A percentile compares a stretch with the other conserved stretches of the same genome.
These are phyloP conservation scores for Carex arenaria DNA, from an alignment of 202 grass and related monocot genomes.

Conservation along the genomic window DNA sequence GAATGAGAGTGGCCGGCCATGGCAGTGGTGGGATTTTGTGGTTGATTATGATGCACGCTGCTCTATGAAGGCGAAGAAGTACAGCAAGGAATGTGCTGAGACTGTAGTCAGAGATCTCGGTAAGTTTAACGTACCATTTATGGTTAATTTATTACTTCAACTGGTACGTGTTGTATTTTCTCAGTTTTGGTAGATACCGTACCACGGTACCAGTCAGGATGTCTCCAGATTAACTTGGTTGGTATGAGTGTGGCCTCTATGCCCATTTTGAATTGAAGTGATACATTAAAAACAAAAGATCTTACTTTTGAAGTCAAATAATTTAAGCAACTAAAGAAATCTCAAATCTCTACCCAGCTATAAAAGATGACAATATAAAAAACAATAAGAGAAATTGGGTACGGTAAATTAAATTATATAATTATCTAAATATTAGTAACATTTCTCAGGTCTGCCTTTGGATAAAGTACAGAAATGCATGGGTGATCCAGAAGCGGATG, in stretches of 20 bases:
- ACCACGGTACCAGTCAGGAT: neutral
- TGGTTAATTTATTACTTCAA: neutral
- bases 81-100: constrained; percentile 74
- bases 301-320: neutral
- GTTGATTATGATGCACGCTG: constrained; percentile 68
- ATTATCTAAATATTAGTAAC: neutral
- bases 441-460: constrained; percentile 36
- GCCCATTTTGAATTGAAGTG: neutral
- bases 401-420: neutral
- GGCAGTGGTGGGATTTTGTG: constrained; percentile 90
- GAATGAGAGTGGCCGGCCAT: constrained; percentile 47
- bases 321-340: neutral
- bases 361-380: neutral
- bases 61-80: constrained; percentile 95
- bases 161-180: neutral
- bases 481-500: constrained; percentile 70
- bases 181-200: neutral
- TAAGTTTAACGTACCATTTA: neutral
- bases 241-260: neutral
- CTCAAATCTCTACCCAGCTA: neutral
- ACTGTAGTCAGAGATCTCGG: constrained; percentile 59
- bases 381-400: neutral
- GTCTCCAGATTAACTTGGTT: neutral
- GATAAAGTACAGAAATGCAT: constrained; percentile 74
- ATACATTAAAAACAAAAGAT: neutral